Evolutionary conservation across 352 stramenopile genomes (phyloP).

Genomic region (Pythium rhizo-oryzae): DNA sequence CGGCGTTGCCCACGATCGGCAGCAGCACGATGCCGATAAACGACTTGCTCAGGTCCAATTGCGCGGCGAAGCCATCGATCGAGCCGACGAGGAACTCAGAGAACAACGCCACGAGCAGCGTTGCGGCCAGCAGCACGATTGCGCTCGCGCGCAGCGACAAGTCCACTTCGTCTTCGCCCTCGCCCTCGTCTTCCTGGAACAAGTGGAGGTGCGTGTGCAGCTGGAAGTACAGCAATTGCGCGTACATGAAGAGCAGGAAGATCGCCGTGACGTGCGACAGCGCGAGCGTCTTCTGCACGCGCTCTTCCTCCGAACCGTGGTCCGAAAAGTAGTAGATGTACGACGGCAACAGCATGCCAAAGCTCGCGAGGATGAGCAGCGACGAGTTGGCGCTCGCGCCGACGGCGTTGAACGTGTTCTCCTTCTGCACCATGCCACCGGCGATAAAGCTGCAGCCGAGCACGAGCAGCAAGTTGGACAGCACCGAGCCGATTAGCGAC

Average conservation of each 20-base stretch:
- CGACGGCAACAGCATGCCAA: constrained; percentile 94
- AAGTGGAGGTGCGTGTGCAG: constrained; percentile 94
- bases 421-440: constrained; percentile 75
- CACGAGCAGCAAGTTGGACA: constrained; percentile 98
- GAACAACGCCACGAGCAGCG: constrained; percentile 91
- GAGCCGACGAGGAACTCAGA: constrained; percentile 93
- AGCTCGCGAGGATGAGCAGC: constrained; percentile 93
- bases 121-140: constrained; percentile 85
- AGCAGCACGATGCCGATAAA: constrained; percentile 96
- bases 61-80: constrained; percentile 74
- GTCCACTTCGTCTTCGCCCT: constrained; percentile 72
- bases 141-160: constrained; percentile 82
- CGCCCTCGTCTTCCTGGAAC: constrained; percentile 72
- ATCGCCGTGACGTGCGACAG: constrained; percentile 80
- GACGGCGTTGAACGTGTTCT: constrained; percentile 93
- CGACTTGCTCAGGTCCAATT: constrained; percentile 79
- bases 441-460: constrained; percentile 97
- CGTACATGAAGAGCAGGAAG: constrained; percentile 93
- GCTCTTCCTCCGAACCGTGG: constrained; percentile 70
- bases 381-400: constrained; percentile 94
- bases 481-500: constrained; percentile 96
- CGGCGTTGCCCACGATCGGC: constrained; percentile 98
- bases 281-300: constrained; percentile 66
- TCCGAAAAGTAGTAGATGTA: constrained; percentile 91
- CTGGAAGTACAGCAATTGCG: constrained; percentile 96